These are phyloP conservation scores for Coemansia sp. DNA, from an alignment of 371 early-diverging fungal species.

Conservation along the genomic window DNA sequence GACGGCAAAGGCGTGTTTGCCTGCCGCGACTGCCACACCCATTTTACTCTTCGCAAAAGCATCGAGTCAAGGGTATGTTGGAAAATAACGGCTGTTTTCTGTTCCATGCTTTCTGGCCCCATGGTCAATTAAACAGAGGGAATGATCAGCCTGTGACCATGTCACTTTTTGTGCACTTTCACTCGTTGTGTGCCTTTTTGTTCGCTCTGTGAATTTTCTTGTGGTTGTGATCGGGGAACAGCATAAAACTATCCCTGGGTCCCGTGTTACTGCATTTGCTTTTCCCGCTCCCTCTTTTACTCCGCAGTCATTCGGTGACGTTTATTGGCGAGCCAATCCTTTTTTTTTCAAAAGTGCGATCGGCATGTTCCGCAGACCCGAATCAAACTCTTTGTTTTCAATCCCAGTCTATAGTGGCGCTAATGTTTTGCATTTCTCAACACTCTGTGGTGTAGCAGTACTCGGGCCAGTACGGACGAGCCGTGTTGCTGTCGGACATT, in stretches of 20 bases:
- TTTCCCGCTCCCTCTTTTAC: too few species aligned
- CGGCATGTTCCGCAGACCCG: too few species aligned
- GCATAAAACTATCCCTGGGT: too few species aligned
- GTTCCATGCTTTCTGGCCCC: conserved; percentile 2
- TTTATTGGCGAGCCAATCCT: too few species aligned
- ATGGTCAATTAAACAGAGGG: not conserved
- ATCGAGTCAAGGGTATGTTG: conserved; percentile 56
- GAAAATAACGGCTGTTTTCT: not conserved
- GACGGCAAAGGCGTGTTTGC: conserved; percentile 52
- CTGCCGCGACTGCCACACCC: conserved; percentile 60
- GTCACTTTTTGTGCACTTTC: too few species aligned
- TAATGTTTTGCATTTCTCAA: not conserved
- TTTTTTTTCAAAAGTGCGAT: too few species aligned
- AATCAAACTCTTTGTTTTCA: not conserved
- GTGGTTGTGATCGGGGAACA: too few species aligned
- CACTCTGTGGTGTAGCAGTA: conserved; percentile 49
- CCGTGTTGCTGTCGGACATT: conserved; percentile 55
- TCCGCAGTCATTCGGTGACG: too few species aligned
- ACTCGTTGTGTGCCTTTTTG: too few species aligned
- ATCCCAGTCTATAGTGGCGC: not conserved
- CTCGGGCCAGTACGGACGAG: conserved; percentile 61
- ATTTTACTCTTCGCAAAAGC: conserved; percentile 54
- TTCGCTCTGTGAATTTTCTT: too few species aligned
- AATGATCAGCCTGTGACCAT: conserved; percentile 21
- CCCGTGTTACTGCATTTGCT: too few species aligned